phyloP scores from a whole-genome alignment of 2,329 filamentous ascomycete species.

The Fusarium mundagurra region DNA sequence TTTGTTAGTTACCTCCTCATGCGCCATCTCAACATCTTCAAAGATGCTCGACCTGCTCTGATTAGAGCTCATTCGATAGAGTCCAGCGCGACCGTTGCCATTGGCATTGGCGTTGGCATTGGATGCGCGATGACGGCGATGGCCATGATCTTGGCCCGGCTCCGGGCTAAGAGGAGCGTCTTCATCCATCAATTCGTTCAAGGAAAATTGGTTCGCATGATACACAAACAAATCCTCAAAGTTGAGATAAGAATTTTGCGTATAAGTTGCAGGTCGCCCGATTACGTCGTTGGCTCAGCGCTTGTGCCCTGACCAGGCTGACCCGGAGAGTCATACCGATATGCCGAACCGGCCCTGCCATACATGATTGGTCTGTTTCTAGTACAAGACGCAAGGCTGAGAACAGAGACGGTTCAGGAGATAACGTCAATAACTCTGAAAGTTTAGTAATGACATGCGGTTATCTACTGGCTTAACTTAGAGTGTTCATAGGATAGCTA shows the following conservation, averaged over 20 bases:
- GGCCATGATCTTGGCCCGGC: conserved; percentile 28
- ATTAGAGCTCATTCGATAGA: conserved; percentile 76
- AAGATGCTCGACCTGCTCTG: conserved; percentile 83
- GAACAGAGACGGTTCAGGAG: background rate
- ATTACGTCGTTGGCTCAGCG: conserved; percentile 40
- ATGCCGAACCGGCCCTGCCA: conserved; percentile 33
- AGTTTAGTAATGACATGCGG: background rate
- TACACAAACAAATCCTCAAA: conserved; percentile 5
- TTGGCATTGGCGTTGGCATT: conserved; percentile 36
- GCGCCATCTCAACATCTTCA: conserved; percentile 98
- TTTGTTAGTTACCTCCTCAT: conserved; percentile 77
- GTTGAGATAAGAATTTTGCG: conserved; percentile 19
- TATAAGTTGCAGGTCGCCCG: conserved; percentile 23
- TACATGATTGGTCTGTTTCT: conserved; percentile 20
- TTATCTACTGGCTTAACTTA: background rate
- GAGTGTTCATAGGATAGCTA: background rate
- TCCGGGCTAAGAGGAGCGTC: conserved; percentile 35
- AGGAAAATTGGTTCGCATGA: conserved; percentile 27
- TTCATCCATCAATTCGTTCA: conserved; percentile 44
- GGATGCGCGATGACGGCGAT: conserved; percentile 18
- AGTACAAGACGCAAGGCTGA: conserved; percentile 25
- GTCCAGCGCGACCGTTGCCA: conserved; percentile 32
- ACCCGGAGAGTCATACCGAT: conserved; percentile 16
- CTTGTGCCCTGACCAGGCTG: conserved; percentile 37
- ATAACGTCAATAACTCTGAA: background rate